phyloP scores from a whole-genome alignment of 208 protist genomes.

The Leishmania lainsoni region DNA sequence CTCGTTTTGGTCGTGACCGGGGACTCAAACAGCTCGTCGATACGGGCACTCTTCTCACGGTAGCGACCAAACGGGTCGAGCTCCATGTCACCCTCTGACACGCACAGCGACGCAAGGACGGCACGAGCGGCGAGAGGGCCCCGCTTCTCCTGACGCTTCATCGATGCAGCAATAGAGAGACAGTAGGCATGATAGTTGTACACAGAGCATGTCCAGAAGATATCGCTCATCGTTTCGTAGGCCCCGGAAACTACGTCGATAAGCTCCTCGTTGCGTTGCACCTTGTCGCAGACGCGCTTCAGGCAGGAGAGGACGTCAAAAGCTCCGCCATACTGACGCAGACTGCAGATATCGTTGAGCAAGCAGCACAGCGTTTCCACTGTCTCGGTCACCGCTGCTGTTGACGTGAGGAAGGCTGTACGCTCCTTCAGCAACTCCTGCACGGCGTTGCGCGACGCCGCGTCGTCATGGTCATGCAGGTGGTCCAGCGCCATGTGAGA shows the following conservation, averaged over 20 bases:
- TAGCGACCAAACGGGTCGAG: slow-evolving; percentile 55
- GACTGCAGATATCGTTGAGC: slow-evolving; percentile 42
- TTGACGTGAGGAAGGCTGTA: slow-evolving; percentile 57
- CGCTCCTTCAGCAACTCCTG: slow-evolving; percentile 51
- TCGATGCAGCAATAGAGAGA: slow-evolving; percentile 48
- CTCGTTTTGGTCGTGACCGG: slow-evolving; percentile 37
- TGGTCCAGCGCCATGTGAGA: slow-evolving; percentile 48
- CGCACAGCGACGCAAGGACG: slow-evolving; percentile 72
- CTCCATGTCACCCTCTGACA: slow-evolving; percentile 45
- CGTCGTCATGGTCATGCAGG: slow-evolving; percentile 24
- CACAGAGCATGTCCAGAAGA: slow-evolving; percentile 71
- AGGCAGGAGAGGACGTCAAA: slow-evolving; percentile 63
- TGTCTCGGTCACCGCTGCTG: slow-evolving; percentile 35
- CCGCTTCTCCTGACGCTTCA: slow-evolving; percentile 38
- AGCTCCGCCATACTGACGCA: slow-evolving; percentile 50
- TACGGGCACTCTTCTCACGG: slow-evolving; percentile 43
- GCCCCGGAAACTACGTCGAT: slow-evolving; percentile 36
- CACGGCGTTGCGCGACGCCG: slow-evolving; percentile 22
- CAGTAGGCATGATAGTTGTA: slow-evolving; percentile 78
- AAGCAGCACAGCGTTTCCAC: slow-evolving; percentile 66
- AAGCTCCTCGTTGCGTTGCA: slow-evolving; percentile 32
- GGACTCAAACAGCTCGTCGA: slow-evolving; percentile 67
- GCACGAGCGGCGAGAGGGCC: slow-evolving; percentile 47
- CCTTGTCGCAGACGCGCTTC: slow-evolving; percentile 60
- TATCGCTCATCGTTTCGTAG: slow-evolving; percentile 64